Conservation (phyloP, 2,329 filamentous ascomycete genomes). For the Hortaea werneckii region DNA sequence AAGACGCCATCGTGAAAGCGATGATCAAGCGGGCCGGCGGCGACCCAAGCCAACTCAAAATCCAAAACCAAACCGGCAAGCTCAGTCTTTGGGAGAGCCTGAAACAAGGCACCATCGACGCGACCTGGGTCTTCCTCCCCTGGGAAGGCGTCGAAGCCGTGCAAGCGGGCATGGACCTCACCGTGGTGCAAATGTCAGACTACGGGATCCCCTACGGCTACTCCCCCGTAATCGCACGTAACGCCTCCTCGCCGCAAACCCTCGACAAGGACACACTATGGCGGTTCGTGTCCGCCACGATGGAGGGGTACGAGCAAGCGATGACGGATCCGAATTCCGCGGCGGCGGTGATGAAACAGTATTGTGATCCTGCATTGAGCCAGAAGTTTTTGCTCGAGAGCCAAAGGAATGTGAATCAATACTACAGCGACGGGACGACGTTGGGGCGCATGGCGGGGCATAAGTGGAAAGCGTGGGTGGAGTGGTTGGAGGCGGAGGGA, state of each 20-base stretch:
- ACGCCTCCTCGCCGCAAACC: not conserved
- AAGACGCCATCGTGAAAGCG: slow-evolving; percentile 20
- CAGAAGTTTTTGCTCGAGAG: slow-evolving; percentile 19
- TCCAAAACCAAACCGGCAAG: slow-evolving; percentile 18
- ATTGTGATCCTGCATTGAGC: slow-evolving; percentile 12
- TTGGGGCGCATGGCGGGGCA: slow-evolving; percentile 10
- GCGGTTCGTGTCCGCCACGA: slow-evolving; percentile 20
- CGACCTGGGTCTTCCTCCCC: slow-evolving; percentile 25
- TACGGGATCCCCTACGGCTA: slow-evolving; percentile 24
- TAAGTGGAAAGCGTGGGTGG: slow-evolving; percentile 11
- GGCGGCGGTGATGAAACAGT: slow-evolving; percentile 7
- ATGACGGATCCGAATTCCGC: slow-evolving; percentile 12
- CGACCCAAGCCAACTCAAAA: slow-evolving; percentile 11
- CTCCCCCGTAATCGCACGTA: slow-evolving; percentile 21
- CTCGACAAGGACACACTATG: slow-evolving; percentile 11
- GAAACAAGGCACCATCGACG: slow-evolving; percentile 20
- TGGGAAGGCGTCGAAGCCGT: slow-evolving; percentile 25
- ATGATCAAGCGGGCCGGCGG: slow-evolving; percentile 22
- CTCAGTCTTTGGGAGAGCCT: slow-evolving; percentile 20
- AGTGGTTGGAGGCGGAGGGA: slow-evolving; percentile 9
- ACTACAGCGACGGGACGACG: slow-evolving; percentile 16
- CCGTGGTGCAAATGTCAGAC: slow-evolving; percentile 16
- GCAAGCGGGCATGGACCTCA: slow-evolving; percentile 13
- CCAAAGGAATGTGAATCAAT: slow-evolving; percentile 21
- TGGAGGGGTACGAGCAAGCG: slow-evolving; percentile 18